Percentiles rank a stretch among this genome's conserved stretches.
phyloP scores from a whole-genome alignment of 2,329 filamentous ascomycete species.

The Colletotrichum endophyticum region DNA sequence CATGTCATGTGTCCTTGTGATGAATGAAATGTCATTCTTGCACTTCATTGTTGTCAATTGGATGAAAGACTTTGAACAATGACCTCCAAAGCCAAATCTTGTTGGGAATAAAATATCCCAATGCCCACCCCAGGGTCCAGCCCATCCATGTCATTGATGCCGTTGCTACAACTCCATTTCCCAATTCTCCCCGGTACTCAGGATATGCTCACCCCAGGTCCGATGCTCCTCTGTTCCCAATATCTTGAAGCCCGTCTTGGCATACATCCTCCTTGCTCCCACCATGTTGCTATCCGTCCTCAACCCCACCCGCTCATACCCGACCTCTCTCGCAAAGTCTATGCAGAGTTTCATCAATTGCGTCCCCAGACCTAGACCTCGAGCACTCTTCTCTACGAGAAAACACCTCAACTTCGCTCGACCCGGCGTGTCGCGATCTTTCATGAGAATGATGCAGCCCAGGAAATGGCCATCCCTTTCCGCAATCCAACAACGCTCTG shows the following conservation, averaged over 20 bases:
- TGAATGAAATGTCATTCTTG: rapidly evolving
- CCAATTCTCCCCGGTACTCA: slow-evolving; percentile 7
- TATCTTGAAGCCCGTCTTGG: slow-evolving; percentile 21
- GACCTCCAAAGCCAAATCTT: background rate
- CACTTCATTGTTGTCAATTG: background rate
- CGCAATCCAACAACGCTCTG: slow-evolving; percentile 32
- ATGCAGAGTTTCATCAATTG: slow-evolving; percentile 21
- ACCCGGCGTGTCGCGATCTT: slow-evolving; percentile 6
- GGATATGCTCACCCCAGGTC: background rate
- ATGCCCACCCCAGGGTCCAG: background rate
- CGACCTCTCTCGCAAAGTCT: slow-evolving; percentile 22
- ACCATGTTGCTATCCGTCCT: slow-evolving; percentile 22
- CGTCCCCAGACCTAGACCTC: slow-evolving; percentile 24
- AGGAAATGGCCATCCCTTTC: slow-evolving; percentile 26
- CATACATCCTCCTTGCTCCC: slow-evolving; percentile 24
- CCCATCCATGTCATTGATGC: background rate
- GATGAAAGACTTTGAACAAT: background rate
- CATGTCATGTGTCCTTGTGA: rapidly evolving
- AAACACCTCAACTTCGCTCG: slow-evolving; percentile 28
- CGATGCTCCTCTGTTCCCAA: background rate
- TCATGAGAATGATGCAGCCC: slow-evolving; percentile 28
- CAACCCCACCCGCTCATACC: slow-evolving; percentile 22
- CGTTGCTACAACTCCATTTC: background rate
- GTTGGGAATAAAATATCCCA: background rate
- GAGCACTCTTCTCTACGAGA: slow-evolving; percentile 24